phyloP scores from a whole-genome alignment of 371 early-diverging fungal genomes.

The Syncephalastrum monosporum region DNA sequence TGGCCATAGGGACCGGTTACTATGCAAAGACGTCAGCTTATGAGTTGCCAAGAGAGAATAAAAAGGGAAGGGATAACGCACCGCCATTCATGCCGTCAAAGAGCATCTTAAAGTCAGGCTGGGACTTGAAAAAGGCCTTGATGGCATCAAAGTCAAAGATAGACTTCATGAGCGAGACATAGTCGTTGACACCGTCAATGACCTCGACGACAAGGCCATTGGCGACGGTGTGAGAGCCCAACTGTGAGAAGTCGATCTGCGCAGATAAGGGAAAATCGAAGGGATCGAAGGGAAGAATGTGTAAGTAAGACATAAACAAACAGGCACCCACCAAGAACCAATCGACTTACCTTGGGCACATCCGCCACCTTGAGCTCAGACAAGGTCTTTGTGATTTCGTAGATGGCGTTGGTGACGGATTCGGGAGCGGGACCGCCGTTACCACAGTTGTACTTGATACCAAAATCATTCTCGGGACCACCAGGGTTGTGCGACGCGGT shows the following conservation, averaged over 20 bases:
- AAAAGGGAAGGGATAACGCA: conserved; percentile 15
- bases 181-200: conserved; percentile 89
- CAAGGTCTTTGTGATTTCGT: conserved; percentile 71
- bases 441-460: conserved; percentile 95
- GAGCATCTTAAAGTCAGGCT: conserved; percentile 79
- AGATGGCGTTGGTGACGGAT: conserved; percentile 88
- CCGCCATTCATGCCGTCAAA: conserved; percentile 96
- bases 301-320: not conserved
- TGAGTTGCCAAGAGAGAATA: not conserved
- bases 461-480: conserved; percentile 96
- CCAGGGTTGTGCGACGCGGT: conserved; percentile 99
- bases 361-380: conserved; percentile 67
- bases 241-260: conserved; percentile 74
- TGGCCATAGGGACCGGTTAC: conserved; percentile 95
- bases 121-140: conserved; percentile 68
- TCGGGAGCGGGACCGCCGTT: conserved; percentile 98
- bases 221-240: conserved; percentile 62
- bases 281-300: not conserved
- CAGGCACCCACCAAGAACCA: not conserved
- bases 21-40: conserved; percentile 6
- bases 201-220: conserved; percentile 72
- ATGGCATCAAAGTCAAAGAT: conserved; percentile 91
- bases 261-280: not conserved
- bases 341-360: conserved; percentile 58
- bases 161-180: conserved; percentile 81